Percentiles rank a stretch among this genome's conserved stretches.
Conservation (phyloP, 306 rosid genomes). For the Alnus rubra region DNA sequence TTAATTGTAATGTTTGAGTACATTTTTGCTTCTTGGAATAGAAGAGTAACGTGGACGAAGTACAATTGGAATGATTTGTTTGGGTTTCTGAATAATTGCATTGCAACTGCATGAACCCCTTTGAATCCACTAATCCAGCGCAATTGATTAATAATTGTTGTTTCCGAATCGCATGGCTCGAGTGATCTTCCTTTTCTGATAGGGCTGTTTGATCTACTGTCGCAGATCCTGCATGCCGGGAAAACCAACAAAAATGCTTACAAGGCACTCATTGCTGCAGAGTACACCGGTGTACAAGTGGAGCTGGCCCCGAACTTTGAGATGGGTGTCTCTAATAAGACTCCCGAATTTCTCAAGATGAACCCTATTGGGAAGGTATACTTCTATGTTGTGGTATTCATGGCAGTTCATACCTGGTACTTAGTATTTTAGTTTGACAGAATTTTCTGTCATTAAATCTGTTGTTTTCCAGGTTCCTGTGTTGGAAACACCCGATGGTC, state of each 20-base stretch:
- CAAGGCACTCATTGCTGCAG: conserved; percentile 63
- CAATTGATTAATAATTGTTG: background rate
- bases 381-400: background rate
- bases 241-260: conserved; percentile 53
- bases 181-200: background rate
- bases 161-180: background rate
- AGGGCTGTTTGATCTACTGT: background rate
- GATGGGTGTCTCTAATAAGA: conserved; percentile 72
- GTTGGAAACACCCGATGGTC: conserved; percentile 72
- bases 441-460: background rate
- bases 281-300: conserved; percentile 59
- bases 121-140: background rate
- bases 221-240: conserved; percentile 61
- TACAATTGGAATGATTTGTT: background rate
- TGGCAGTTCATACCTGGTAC: background rate
- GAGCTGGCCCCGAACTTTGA: conserved; percentile 48
- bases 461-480: conserved; percentile 61
- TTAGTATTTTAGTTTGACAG: background rate
- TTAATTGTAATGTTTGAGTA: background rate
- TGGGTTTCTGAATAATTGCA: background rate
- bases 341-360: conserved; percentile 75
- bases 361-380: conserved; percentile 82
- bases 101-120: background rate
- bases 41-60: background rate
- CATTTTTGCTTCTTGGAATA: background rate